Percentiles rank a stretch among this genome's conserved stretches.
Evolutionary conservation across 2,329 filamentous ascomycete species (phyloP).

Genomic region (Epichloe festucae): DNA sequence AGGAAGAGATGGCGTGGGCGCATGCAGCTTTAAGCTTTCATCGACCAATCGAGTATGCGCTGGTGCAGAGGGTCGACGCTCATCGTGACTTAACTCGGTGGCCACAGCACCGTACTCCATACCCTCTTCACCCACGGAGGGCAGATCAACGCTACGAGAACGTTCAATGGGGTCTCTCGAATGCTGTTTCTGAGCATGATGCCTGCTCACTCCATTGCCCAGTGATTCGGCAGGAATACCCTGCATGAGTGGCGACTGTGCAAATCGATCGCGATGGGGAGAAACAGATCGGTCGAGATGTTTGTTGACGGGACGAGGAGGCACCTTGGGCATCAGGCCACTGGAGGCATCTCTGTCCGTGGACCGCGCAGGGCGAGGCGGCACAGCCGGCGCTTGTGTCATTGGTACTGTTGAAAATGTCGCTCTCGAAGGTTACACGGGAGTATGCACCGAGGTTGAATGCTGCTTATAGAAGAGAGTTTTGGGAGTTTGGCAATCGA

Average conservation of each 20-base stretch:
- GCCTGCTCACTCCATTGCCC: conserved; percentile 22
- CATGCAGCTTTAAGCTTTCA: conserved; percentile 73
- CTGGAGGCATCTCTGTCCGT: conserved; percentile 31
- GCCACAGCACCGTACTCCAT: conserved; percentile 62
- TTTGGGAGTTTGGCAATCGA: not conserved
- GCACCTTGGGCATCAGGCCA: conserved; percentile 50
- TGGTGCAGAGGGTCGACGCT: conserved; percentile 34
- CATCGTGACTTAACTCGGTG: conserved; percentile 24
- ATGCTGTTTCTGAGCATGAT: conserved; percentile 18
- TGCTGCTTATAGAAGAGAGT: no score
- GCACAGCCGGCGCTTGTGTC: conserved; percentile 38
- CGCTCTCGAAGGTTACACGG: not conserved
- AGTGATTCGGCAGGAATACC: conserved; percentile 35
- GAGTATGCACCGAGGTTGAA: not conserved
- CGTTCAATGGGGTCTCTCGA: conserved; percentile 39
- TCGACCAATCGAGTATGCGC: conserved; percentile 67
- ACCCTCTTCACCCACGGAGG: conserved; percentile 80
- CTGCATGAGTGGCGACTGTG: conserved; percentile 77
- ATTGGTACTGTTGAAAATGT: conserved; percentile 38
- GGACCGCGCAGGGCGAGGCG: conserved; percentile 41
- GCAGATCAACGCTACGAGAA: conserved; percentile 66
- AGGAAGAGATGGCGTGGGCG: conserved; percentile 77
- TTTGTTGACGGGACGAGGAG: conserved; percentile 61
- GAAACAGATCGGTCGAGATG: conserved; percentile 65
- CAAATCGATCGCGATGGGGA: conserved; percentile 64